Evolutionary conservation across 1,284 basidiomycete genomes (phyloP).

Genomic region (Ustilago shanxiensis): DNA sequence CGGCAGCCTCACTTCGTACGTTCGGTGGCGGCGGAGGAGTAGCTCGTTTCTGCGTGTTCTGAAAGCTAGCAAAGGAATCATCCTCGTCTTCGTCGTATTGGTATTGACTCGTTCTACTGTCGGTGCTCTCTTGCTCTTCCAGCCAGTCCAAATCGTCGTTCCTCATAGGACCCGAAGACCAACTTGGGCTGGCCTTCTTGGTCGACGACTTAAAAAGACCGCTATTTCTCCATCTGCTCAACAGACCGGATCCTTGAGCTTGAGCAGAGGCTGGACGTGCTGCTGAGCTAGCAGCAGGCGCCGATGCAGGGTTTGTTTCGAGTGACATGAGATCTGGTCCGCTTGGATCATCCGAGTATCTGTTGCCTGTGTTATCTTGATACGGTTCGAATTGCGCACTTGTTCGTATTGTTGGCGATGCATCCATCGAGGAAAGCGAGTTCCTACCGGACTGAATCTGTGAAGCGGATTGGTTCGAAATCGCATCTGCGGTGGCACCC

Average conservation of each 20-base stretch:
- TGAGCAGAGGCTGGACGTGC: conserved; percentile 3
- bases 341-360: conserved; percentile 38
- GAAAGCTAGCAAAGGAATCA: conserved; percentile 32
- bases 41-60: conserved; percentile 4
- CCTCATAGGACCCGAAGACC: conserved; percentile 20
- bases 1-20: not conserved
- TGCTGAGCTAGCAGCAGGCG: not conserved
- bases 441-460: conserved; percentile 12
- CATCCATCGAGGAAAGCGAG: conserved; percentile 11
- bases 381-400: conserved; percentile 28
- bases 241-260: conserved; percentile 24
- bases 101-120: conserved; percentile 18
- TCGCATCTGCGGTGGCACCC: not conserved
- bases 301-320: conserved; percentile 19
- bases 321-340: conserved; percentile 47
- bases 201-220: conserved; percentile 32
- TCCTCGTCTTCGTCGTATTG: conserved; percentile 30
- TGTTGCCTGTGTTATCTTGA: conserved; percentile 19
- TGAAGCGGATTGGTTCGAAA: not conserved
- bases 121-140: conserved; percentile 32
- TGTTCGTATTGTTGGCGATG: conserved; percentile 2
- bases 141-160: conserved; percentile 47
- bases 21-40: conserved; percentile 5
- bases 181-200: conserved; percentile 23
- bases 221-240: conserved; percentile 44